A percentile compares a stretch with the other conserved stretches of the same genome.
Conservation (phyloP, 2,329 filamentous ascomycete species). For the Calonectria pteridis region DNA sequence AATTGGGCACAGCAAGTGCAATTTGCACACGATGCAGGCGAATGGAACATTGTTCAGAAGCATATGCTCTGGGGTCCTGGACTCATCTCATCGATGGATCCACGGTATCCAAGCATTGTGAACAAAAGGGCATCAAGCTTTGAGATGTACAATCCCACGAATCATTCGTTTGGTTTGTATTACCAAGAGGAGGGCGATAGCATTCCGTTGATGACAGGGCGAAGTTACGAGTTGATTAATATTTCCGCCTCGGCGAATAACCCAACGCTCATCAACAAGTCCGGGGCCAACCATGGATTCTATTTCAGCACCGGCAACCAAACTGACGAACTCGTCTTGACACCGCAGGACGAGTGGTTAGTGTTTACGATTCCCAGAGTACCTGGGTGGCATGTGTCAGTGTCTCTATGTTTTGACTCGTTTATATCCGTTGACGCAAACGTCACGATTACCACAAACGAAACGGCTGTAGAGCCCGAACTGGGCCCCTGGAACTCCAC, state of each 20-base stretch:
- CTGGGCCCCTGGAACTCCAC: not conserved
- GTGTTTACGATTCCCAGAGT: not conserved
- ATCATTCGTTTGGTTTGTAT: not conserved
- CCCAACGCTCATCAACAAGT: not conserved
- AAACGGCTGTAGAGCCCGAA: not conserved
- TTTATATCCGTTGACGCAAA: slow-evolving; percentile 14
- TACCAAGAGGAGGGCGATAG: not conserved
- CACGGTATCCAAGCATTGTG: not conserved
- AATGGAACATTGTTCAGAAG: slow-evolving; percentile 18
- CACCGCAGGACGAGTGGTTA: slow-evolving; percentile 6
- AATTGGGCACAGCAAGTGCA: slow-evolving; percentile 1
- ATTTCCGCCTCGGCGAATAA: not conserved
- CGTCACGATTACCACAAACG: not conserved
- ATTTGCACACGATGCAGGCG: slow-evolving; percentile 10
- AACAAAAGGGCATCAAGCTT: not conserved
- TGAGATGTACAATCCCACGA: not conserved
- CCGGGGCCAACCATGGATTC: not conserved
- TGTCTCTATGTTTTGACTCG: slow-evolving; percentile 14
- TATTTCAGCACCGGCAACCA: slow-evolving; percentile 8
- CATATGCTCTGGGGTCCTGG: slow-evolving; percentile 4
- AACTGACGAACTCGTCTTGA: not conserved
- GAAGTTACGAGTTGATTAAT: slow-evolving; percentile 14
- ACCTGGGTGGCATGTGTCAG: slow-evolving; percentile 9
- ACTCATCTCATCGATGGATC: slow-evolving; percentile 13
- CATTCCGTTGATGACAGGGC: slow-evolving; percentile 14